A percentile compares a stretch with the other conserved stretches of the same genome.
Evolutionary conservation across 2,329 filamentous ascomycete genomes (phyloP).

Genomic region (Colletotrichum sp.): DNA sequence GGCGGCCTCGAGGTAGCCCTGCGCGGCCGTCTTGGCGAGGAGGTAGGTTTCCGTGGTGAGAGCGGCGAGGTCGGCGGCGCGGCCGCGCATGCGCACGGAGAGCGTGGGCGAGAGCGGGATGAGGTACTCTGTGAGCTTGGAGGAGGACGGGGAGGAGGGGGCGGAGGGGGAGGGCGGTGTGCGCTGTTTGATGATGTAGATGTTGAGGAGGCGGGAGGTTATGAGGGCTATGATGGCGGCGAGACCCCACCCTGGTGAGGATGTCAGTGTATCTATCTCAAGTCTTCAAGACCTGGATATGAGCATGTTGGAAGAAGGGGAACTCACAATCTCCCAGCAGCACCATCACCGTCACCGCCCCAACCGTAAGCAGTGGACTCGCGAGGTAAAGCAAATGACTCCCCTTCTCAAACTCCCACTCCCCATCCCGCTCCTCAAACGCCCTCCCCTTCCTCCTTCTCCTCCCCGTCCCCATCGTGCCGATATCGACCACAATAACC

Average conservation of each 20-base stretch:
- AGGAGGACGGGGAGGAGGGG: background rate
- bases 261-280: no score
- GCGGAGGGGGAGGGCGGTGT: slow-evolving; percentile 21
- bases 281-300: no score
- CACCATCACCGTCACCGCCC: slow-evolving; percentile 47
- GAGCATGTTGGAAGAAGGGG: background rate
- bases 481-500: slow-evolving; percentile 11
- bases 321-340: slow-evolving; percentile 48
- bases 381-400: slow-evolving; percentile 55
- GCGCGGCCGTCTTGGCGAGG: slow-evolving; percentile 50
- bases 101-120: slow-evolving; percentile 57
- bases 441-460: slow-evolving; percentile 21
- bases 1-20: slow-evolving; percentile 56
- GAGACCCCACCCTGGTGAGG: slow-evolving; percentile 57
- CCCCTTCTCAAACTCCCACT: slow-evolving; percentile 45
- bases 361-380: slow-evolving; percentile 50
- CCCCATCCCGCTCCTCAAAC: slow-evolving; percentile 28
- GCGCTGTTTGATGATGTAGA: slow-evolving; percentile 60
- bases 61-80: slow-evolving; percentile 61
- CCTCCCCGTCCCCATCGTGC: slow-evolving; percentile 26
- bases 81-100: slow-evolving; percentile 57
- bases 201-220: slow-evolving; percentile 59
- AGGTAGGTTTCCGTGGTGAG: slow-evolving; percentile 64
- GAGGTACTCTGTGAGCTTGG: slow-evolving; percentile 47
- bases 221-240: slow-evolving; percentile 53